phyloP scores from a whole-genome alignment of 2,329 filamentous ascomycete species.

The Shiraia bambusicola region DNA sequence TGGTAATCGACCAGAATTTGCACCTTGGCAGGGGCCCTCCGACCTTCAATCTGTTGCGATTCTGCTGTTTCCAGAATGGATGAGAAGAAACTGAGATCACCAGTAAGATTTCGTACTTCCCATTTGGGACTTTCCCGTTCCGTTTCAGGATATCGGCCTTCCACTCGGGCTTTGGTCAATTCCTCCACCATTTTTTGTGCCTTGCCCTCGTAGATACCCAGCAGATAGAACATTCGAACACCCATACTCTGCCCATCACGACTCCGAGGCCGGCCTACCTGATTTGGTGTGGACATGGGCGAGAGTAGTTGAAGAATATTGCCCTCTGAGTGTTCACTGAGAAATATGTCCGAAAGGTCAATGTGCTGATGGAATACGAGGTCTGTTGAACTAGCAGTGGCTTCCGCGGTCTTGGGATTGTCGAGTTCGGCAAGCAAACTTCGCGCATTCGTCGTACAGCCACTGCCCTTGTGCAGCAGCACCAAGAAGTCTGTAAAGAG shows the following conservation, averaged over 20 bases:
- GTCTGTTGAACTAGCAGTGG: slow-evolving; percentile 50
- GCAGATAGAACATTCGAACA: slow-evolving; percentile 61
- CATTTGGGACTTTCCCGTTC: slow-evolving; percentile 80
- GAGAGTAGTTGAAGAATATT: slow-evolving; percentile 69
- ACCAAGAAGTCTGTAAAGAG: slow-evolving; percentile 83
- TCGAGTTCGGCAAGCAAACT: slow-evolving; percentile 83
- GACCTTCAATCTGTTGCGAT: slow-evolving; percentile 62
- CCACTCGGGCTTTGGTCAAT: slow-evolving; percentile 79
- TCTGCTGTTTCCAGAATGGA: slow-evolving; percentile 73
- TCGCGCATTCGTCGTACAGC: slow-evolving; percentile 67
- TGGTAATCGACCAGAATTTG: slow-evolving; percentile 73
- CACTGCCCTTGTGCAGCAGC: slow-evolving; percentile 69
- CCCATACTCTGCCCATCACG: slow-evolving; percentile 34
- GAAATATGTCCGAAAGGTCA: slow-evolving; percentile 67
- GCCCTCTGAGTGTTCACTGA: slow-evolving; percentile 66
- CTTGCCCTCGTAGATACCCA: slow-evolving; percentile 75
- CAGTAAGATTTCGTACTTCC: slow-evolving; percentile 70
- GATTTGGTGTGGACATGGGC: slow-evolving; percentile 36
- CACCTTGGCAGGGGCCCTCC: slow-evolving; percentile 67
- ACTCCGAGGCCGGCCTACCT: slow-evolving; percentile 35
- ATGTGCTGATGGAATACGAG: slow-evolving; percentile 76
- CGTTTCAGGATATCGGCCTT: slow-evolving; percentile 78
- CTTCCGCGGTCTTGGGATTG: slow-evolving; percentile 60
- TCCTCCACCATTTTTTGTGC: slow-evolving; percentile 80
- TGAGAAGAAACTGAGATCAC: slow-evolving; percentile 59